Percentiles rank a stretch among this genome's conserved stretches.
phyloP scores from a whole-genome alignment of 2,329 filamentous ascomycete genomes.

The Phyllosticta paracitricarpa region DNA sequence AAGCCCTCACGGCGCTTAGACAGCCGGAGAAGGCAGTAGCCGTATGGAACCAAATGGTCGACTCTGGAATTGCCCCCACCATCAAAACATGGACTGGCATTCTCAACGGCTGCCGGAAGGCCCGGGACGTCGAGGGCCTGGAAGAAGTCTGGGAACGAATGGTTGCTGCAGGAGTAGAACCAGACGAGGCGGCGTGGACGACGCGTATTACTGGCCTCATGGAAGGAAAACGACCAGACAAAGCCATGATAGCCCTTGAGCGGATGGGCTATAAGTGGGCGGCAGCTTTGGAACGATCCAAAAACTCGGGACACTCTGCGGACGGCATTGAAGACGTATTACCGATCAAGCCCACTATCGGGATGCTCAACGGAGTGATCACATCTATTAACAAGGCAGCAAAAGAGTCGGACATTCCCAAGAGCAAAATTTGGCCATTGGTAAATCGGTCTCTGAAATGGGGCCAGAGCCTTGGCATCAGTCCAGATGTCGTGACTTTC shows the following conservation, averaged over 20 bases:
- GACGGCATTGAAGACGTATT: background rate
- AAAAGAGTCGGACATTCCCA: background rate
- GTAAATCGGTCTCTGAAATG: conserved; percentile 27
- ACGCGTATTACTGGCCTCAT: conserved; percentile 59
- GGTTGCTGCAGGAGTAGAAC: conserved; percentile 43
- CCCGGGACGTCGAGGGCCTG: conserved; percentile 49
- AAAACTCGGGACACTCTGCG: background rate
- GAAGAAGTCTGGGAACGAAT: conserved; percentile 60
- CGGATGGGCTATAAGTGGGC: conserved; percentile 57
- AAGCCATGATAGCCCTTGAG: conserved; percentile 53
- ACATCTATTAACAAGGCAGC: conserved; percentile 25
- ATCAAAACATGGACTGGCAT: conserved; percentile 62
- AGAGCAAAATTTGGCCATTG: background rate
- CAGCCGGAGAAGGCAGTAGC: conserved; percentile 37
- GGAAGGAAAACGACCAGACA: conserved; percentile 37
- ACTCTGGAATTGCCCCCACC: conserved; percentile 47
- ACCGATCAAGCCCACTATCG: conserved; percentile 48
- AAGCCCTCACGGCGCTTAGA: conserved; percentile 36
- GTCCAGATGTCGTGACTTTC: conserved; percentile 43
- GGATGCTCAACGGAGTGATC: conserved; percentile 60
- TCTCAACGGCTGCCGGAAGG: conserved; percentile 58
- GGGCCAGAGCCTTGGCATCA: conserved; percentile 35
- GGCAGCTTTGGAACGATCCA: conserved; percentile 17
- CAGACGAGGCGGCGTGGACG: conserved; percentile 61
- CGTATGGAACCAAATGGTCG: conserved; percentile 48